A percentile compares a stretch with the other conserved stretches of the same genome.
Conservation (phyloP, 345 rosid genomes). For the Eucalyptus curtisii region DNA sequence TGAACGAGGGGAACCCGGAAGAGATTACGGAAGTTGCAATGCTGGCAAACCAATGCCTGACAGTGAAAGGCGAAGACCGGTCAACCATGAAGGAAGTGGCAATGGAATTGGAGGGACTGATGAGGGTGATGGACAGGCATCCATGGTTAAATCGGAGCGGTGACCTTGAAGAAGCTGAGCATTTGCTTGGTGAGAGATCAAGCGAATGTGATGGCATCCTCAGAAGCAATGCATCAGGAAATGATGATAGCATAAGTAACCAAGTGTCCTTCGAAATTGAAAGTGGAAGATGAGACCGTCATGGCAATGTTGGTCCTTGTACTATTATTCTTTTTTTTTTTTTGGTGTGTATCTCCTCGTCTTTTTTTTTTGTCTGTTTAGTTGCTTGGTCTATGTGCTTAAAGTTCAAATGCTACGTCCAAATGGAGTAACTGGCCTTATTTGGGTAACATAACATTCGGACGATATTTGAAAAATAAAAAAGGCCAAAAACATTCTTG, state of each 20-base stretch:
- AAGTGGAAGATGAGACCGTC: background rate
- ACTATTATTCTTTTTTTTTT: background rate
- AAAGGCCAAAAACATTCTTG: background rate
- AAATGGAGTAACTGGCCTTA: background rate
- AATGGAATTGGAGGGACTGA: slow-evolving; percentile 3
- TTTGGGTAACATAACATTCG: background rate
- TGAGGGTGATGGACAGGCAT: background rate
- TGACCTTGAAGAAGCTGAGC: slow-evolving; percentile 2
- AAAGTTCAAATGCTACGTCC: background rate
- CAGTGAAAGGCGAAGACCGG: slow-evolving; percentile 15
- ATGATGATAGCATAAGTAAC: background rate
- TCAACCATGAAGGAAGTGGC: slow-evolving; percentile 13
- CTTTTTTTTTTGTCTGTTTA: background rate
- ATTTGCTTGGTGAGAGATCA: background rate
- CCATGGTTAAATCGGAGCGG: background rate
- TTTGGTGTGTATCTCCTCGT: too few relatives aligned
- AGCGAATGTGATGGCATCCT: background rate
- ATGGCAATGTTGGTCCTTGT: background rate
- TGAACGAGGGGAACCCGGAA: background rate
- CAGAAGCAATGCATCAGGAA: background rate
- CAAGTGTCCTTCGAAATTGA: background rate
- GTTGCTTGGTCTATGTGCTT: background rate
- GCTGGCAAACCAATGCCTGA: slow-evolving; percentile 10
- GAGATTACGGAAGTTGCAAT: background rate
- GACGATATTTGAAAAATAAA: background rate